Conservation (phyloP, 1,284 basidiomycete genomes). For the Ganoderma lucidum region DNA sequence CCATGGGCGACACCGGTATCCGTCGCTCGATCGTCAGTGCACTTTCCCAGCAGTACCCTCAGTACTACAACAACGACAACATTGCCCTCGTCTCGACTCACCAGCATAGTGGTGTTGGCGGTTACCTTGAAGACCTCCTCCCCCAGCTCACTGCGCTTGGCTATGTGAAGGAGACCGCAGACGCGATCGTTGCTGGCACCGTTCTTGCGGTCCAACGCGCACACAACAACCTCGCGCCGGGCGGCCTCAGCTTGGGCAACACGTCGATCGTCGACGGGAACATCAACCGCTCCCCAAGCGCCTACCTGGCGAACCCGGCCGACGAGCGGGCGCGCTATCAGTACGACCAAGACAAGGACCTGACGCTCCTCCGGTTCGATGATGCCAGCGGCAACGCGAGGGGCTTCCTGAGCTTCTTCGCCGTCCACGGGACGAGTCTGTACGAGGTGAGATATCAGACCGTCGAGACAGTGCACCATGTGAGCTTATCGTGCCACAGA, state of each 20-base stretch:
- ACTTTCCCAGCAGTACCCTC: slow-evolving; percentile 63
- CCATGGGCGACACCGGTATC: slow-evolving; percentile 83
- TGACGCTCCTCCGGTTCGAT: slow-evolving; percentile 72
- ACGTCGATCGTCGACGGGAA: slow-evolving; percentile 74
- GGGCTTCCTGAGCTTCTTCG: slow-evolving; percentile 79
- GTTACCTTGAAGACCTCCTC: slow-evolving; percentile 80
- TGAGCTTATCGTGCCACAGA: slow-evolving; percentile 49
- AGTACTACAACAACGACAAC: slow-evolving; percentile 74
- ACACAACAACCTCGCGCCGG: slow-evolving; percentile 67
- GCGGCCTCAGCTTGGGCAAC: slow-evolving; percentile 71
- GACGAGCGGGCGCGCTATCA: slow-evolving; percentile 71
- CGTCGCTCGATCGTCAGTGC: slow-evolving; percentile 72
- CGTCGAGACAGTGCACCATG: neutral
- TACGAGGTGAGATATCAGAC: slow-evolving; percentile 59
- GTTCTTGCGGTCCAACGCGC: slow-evolving; percentile 75
- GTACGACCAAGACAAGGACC: slow-evolving; percentile 76
- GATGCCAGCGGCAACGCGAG: slow-evolving; percentile 62
- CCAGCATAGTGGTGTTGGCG: slow-evolving; percentile 81
- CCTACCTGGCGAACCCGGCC: slow-evolving; percentile 76
- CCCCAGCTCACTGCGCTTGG: slow-evolving; percentile 82
- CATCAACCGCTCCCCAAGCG: slow-evolving; percentile 77
- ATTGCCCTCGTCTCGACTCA: slow-evolving; percentile 84
- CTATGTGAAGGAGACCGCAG: slow-evolving; percentile 72
- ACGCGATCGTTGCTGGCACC: slow-evolving; percentile 76
- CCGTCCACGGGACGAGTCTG: slow-evolving; percentile 83